phyloP scores from a whole-genome alignment of 306 rosid species.

The Vicia faba region DNA sequence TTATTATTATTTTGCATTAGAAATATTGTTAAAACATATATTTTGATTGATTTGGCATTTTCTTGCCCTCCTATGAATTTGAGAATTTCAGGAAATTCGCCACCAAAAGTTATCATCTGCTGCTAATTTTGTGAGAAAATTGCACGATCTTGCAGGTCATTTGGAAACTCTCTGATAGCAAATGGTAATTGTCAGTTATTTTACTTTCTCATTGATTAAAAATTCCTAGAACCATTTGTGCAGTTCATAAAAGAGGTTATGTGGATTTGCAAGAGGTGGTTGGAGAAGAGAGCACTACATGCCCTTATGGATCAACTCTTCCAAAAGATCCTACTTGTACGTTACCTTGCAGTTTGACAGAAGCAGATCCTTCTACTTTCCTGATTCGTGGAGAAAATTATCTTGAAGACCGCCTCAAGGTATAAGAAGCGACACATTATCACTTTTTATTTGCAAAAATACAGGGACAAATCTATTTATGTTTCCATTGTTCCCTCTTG shows the following conservation, averaged over 20 bases:
- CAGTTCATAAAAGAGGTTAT: slow-evolving; percentile 92
- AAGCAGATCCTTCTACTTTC: slow-evolving; percentile 83
- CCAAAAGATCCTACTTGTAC: slow-evolving; percentile 72
- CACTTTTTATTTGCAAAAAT: too few species aligned
- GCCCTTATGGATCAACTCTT: slow-evolving; percentile 81
- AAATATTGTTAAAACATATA: slow-evolving; percentile 31
- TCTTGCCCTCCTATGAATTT: slow-evolving; percentile 29
- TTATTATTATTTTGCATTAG: slow-evolving; percentile 15
- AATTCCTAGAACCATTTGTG: slow-evolving; percentile 36
- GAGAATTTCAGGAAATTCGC: slow-evolving; percentile 49
- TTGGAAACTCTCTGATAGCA: slow-evolving; percentile 34
- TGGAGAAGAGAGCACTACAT: slow-evolving; percentile 59
- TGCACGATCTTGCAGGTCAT: slow-evolving; percentile 89
- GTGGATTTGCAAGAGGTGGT: slow-evolving; percentile 67
- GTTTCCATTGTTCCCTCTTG: too few species aligned
- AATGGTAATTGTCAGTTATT: slow-evolving; percentile 35
- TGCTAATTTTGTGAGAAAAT: slow-evolving; percentile 72
- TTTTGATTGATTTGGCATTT: slow-evolving; percentile 38
- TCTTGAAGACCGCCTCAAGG: slow-evolving; percentile 73
- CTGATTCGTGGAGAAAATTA: slow-evolving; percentile 84
- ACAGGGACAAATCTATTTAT: too few species aligned
- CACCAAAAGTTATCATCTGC: slow-evolving; percentile 75
- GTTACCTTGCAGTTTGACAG: slow-evolving; percentile 77
- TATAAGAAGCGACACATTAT: slow-evolving; percentile 38
- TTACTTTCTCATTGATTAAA: slow-evolving; percentile 31